Conservation (phyloP, 176 grass and related monocot species). For the Stipa capillata region DNA sequence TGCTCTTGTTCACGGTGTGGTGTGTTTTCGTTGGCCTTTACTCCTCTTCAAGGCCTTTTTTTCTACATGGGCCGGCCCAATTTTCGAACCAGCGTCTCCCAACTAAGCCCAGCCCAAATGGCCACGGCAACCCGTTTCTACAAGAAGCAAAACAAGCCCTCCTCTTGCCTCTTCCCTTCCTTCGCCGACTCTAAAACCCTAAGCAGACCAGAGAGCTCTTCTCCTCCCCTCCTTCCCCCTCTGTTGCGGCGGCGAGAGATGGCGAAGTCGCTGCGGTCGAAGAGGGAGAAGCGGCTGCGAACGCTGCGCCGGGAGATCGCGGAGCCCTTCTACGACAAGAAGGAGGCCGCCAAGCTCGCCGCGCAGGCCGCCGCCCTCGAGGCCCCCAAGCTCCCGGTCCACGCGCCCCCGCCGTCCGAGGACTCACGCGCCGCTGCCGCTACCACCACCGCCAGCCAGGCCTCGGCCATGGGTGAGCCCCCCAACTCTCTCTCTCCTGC, state of each 20-base stretch:
- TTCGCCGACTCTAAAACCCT: constrained; percentile 53
- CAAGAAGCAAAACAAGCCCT: background rate
- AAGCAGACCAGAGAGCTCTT: background rate
- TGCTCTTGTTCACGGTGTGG: too few species aligned
- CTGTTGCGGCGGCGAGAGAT: constrained; percentile 23
- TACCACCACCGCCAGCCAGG: background rate
- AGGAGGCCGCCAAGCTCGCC: constrained; percentile 78
- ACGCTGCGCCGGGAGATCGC: constrained; percentile 72
- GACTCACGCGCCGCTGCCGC: background rate
- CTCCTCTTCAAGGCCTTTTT: background rate
- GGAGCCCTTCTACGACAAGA: constrained; percentile 94
- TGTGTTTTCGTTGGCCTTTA: too few species aligned
- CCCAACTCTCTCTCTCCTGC: too few species aligned
- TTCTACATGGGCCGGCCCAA: background rate
- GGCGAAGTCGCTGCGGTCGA: constrained; percentile 91
- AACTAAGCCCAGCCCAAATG: background rate
- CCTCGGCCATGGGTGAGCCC: constrained; percentile 37
- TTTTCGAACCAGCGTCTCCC: background rate
- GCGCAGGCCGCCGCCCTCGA: constrained; percentile 82
- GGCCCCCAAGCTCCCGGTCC: constrained; percentile 53
- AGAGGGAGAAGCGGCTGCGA: constrained; percentile 81
- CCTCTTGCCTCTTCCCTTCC: background rate
- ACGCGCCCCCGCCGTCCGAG: background rate
- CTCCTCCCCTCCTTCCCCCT: too few species aligned
- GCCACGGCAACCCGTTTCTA: background rate